Conservation (phyloP, 805 yeast genomes). For the Candida sakaeoensis region DNA sequence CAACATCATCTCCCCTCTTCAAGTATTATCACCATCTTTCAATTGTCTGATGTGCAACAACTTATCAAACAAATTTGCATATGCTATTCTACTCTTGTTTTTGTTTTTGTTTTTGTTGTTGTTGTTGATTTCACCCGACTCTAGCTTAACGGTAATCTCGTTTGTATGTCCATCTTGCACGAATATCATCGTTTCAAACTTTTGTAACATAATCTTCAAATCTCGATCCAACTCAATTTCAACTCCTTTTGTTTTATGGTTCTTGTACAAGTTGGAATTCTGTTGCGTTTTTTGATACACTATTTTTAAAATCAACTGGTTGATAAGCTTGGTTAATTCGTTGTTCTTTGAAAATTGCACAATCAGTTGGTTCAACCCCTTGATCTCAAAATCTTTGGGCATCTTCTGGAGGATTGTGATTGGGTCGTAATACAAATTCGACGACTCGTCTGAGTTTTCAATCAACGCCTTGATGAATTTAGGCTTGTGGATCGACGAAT, state of each 20-base stretch:
- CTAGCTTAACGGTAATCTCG: too few species aligned
- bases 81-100: conserved; percentile 4
- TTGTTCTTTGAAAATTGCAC: conserved; percentile 61
- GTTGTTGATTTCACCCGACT: too few species aligned
- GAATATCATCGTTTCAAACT: conserved; percentile 29
- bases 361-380: conserved; percentile 60
- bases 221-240: conserved; percentile 17
- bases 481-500: conserved; percentile 68
- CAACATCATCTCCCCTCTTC: not conserved
- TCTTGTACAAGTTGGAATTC: conserved; percentile 19
- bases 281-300: conserved; percentile 29
- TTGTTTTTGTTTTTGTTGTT: not conserved
- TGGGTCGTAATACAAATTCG: conserved; percentile 49
- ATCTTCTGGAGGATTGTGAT: conserved; percentile 64
- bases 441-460: conserved; percentile 58
- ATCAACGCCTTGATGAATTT: conserved; percentile 73
- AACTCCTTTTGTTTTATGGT: conserved; percentile 23
- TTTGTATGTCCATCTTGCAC: too few species aligned
- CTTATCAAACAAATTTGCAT: conserved; percentile 16
- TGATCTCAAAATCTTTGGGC: conserved; percentile 58
- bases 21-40: too few species aligned
- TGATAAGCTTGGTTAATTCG: conserved; percentile 49
- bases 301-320: conserved; percentile 46
- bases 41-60: conserved; percentile 15
- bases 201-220: conserved; percentile 18